A percentile compares a stretch with the other conserved stretches of the same genome.
Evolutionary conservation across 257 asterid species (phyloP).

Genomic region (Solanum appendiculatum): DNA sequence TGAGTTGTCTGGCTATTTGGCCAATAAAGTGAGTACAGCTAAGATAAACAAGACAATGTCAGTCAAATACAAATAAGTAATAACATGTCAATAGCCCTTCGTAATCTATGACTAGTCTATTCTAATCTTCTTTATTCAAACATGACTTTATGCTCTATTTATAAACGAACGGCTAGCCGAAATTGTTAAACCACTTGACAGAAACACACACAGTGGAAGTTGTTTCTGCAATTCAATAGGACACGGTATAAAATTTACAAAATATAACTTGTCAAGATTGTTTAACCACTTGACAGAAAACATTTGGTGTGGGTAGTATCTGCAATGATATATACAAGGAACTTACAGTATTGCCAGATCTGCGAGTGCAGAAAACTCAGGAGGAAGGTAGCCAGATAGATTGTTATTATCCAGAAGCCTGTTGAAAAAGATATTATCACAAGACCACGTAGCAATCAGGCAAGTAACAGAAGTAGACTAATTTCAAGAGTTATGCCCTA

Average conservation of each 20-base stretch:
- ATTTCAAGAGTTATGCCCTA: neutral
- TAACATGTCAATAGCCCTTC: neutral
- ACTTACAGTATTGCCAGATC: conserved; percentile 29
- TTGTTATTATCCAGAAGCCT: conserved; percentile 53
- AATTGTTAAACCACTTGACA: neutral
- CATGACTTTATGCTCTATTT: neutral
- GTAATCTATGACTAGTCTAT: neutral
- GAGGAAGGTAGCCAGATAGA: conserved; percentile 56
- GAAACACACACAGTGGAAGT: neutral
- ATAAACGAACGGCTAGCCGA: neutral
- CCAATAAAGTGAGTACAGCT: neutral
- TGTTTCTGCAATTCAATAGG: neutral
- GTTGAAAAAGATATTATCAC: neutral
- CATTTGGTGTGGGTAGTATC: neutral
- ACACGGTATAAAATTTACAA: neutral
- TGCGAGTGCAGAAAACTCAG: conserved; percentile 21
- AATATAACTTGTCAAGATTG: neutral
- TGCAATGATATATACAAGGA: neutral
- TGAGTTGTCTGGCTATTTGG: neutral
- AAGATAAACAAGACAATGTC: neutral
- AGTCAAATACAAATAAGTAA: neutral
- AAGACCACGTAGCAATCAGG: neutral
- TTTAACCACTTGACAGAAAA: neutral
- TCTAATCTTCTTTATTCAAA: neutral
- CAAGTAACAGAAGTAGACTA: neutral